phyloP scores from a whole-genome alignment of 495 filamentous ascomycete genomes.

The Filosporella fistucella region DNA sequence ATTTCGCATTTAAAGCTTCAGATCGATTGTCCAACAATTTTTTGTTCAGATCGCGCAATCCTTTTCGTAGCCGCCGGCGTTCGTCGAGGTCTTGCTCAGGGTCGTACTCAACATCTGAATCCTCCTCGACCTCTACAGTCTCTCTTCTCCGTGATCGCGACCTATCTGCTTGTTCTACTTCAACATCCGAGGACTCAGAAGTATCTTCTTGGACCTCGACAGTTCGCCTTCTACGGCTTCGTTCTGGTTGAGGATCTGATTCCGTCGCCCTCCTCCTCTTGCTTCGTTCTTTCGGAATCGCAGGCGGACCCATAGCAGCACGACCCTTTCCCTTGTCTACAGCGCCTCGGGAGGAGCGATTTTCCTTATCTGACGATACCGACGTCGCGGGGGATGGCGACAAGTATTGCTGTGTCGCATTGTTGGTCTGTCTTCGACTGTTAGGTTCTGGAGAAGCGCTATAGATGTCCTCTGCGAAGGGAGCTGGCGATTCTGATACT shows the following conservation, averaged over 20 bases:
- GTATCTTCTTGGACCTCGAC: constrained; percentile 18
- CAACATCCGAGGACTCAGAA: too few relatives aligned
- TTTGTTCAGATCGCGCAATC: constrained; percentile 59
- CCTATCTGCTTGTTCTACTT: too few relatives aligned
- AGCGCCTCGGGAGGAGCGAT: constrained; percentile 24
- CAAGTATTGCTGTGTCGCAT: background rate
- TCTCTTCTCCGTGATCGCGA: constrained; percentile 27
- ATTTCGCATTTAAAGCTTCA: constrained; percentile 58
- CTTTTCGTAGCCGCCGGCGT: constrained; percentile 63
- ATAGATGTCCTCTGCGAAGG: constrained; percentile 16
- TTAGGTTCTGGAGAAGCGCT: constrained; percentile 17
- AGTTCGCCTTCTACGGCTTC: constrained; percentile 28
- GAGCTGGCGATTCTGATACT: constrained; percentile 16
- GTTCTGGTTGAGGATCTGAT: constrained; percentile 18
- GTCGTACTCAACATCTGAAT: constrained; percentile 52
- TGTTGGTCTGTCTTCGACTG: constrained; percentile 13
- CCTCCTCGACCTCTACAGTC: constrained; percentile 21
- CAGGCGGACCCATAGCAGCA: constrained; percentile 22
- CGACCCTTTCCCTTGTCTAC: constrained; percentile 19
- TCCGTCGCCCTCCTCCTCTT: constrained; percentile 15
- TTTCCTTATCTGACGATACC: constrained; percentile 54
- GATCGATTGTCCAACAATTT: constrained; percentile 68
- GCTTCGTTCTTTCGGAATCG: constrained; percentile 6
- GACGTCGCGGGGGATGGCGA: constrained; percentile 36
- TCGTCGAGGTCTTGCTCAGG: constrained; percentile 84